Evolutionary conservation across 306 rosid species (phyloP).

Genomic region (Gastrolobium bilobum): DNA sequence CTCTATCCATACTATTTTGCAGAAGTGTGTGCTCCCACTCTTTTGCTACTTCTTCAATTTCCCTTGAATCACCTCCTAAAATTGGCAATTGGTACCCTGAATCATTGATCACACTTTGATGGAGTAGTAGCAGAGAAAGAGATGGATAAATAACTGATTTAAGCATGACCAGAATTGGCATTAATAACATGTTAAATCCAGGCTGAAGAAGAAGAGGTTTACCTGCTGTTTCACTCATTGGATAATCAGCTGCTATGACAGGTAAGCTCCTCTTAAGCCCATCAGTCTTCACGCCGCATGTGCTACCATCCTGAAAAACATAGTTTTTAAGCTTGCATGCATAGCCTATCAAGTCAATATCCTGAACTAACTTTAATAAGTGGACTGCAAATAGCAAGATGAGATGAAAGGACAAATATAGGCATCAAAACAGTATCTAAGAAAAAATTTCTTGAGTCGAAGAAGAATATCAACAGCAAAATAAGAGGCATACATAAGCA

Average conservation of each 20-base stretch:
- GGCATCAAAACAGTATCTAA: constrained; percentile 33
- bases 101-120: constrained; percentile 44
- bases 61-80: constrained; percentile 80
- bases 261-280: constrained; percentile 93
- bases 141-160: constrained; percentile 23
- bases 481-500: constrained; percentile 66
- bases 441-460: constrained; percentile 13
- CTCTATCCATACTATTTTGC: constrained; percentile 96
- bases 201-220: constrained; percentile 49
- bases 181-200: constrained; percentile 27
- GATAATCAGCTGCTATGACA: constrained; percentile 75
- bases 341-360: constrained; percentile 43
- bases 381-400: constrained; percentile 20
- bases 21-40: constrained; percentile 99
- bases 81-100: constrained; percentile 44
- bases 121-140: constrained; percentile 33
- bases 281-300: constrained; percentile 75
- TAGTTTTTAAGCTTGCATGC: constrained; percentile 43
- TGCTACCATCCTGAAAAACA: constrained; percentile 74
- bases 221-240: constrained; percentile 85
- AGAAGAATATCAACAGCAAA: constrained; percentile 42
- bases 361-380: constrained; percentile 30
- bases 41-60: constrained; percentile 94
- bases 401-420: constrained; percentile 37
- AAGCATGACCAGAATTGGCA: constrained; percentile 38